A percentile compares a stretch with the other conserved stretches of the same genome.
phyloP scores from a whole-genome alignment of 495 filamentous ascomycete species.

The Lasiosphaeria hispida region DNA sequence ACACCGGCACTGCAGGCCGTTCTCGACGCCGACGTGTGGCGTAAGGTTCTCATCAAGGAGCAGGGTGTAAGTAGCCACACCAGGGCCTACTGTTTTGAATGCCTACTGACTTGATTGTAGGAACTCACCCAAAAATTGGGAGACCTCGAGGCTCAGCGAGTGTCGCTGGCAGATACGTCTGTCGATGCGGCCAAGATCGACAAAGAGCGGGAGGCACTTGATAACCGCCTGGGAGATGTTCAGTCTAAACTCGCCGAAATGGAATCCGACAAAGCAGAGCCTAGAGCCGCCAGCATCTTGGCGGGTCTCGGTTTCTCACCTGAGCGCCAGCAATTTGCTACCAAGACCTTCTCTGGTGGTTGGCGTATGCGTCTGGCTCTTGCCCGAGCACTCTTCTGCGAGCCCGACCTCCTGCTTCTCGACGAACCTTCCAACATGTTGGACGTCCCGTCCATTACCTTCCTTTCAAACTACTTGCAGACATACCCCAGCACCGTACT shows the following conservation, averaged over 20 bases:
- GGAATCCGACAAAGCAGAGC: constrained; percentile 98
- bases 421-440: constrained; percentile 99
- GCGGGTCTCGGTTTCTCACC: constrained; percentile 95
- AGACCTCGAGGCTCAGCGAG: constrained; percentile 75
- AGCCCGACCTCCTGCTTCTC: constrained; percentile 92
- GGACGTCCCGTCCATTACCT: constrained; percentile 99
- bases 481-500: constrained; percentile 91
- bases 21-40: constrained; percentile 97
- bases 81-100: not conserved
- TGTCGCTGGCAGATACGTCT: constrained; percentile 80
- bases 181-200: constrained; percentile 81
- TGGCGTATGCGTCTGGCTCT: constrained; percentile 98
- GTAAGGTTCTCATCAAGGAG: constrained; percentile 88
- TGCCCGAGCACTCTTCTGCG: constrained; percentile 94
- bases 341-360: constrained; percentile 98
- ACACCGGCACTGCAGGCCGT: constrained; percentile 94
- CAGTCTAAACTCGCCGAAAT: constrained; percentile 93
- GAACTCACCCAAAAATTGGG: constrained; percentile 80
- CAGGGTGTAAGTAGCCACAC: constrained; percentile 62
- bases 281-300: constrained; percentile 90
- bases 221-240: constrained; percentile 84
- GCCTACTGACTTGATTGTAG: constrained; percentile 40
- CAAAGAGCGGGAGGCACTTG: constrained; percentile 82
- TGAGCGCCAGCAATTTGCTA: constrained; percentile 88
- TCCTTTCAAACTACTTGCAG: constrained; percentile 95